These are phyloP conservation scores for Annulohypoxylon truncatum DNA, from an alignment of 2,329 filamentous ascomycete species.

Conservation along the genomic window DNA sequence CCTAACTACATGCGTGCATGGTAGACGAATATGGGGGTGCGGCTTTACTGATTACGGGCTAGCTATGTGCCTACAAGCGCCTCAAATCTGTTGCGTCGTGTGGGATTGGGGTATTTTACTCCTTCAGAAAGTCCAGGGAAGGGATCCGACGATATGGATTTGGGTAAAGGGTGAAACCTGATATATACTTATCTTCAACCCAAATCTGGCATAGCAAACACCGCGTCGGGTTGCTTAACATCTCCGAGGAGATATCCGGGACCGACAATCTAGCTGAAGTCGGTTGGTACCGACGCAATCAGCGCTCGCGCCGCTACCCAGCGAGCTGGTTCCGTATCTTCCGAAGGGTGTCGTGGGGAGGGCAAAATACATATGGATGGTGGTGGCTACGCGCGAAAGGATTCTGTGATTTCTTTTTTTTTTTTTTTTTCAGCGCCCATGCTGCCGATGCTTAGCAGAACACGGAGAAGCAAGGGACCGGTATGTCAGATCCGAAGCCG, in stretches of 20 bases:
- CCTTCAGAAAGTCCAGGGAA: conserved; percentile 5
- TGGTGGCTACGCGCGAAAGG: conserved; percentile 8
- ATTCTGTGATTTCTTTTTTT: neutral
- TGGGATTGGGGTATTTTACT: neutral
- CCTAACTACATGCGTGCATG: neutral
- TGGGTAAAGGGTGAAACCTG: conserved; percentile 16
- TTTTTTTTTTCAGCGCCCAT: neutral
- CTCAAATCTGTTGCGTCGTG: neutral
- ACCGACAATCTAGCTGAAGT: conserved; percentile 30
- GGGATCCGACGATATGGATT: conserved; percentile 12
- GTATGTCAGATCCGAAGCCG: conserved; percentile 1
- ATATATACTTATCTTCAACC: neutral
- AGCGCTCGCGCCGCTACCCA: conserved; percentile 32
- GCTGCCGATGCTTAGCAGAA: neutral
- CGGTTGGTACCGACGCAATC: conserved; percentile 40
- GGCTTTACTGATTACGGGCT: conserved; percentile 12
- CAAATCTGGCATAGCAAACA: conserved; percentile 24
- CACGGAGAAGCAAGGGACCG: neutral
- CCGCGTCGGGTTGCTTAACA: conserved; percentile 5
- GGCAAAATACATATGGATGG: neutral
- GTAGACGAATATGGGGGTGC: neutral
- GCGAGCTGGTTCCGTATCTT: conserved; percentile 28
- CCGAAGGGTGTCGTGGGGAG: conserved; percentile 24
- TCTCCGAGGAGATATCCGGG: conserved; percentile 24
- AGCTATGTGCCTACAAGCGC: conserved; percentile 10